Evolutionary conservation across 1,284 basidiomycete genomes (phyloP), one percentile per base, ranked within the genome.

Genomic region (Melampsora americana): DNA sequence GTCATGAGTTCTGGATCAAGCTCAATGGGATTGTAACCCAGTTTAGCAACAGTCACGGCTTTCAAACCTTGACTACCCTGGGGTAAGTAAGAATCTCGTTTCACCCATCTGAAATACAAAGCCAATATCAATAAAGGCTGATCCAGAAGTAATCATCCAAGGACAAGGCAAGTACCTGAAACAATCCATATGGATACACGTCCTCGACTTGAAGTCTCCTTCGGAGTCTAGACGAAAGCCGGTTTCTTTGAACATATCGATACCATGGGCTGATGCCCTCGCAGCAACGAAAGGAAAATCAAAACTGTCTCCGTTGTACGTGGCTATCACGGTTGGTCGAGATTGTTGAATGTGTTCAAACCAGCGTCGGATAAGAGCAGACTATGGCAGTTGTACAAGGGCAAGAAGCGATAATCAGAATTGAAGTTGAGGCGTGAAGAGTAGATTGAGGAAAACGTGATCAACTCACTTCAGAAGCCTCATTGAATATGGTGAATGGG

Each of bases 1-100:
- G 96, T 99, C 96, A 99, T 99, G 59, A 99, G 86, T 82, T 99
- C 96, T 0, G 96, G 96, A 84, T 99, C 96, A 66, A 99, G 87
- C 81, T 99, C 96, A 78, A 96, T 93, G 9, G 96, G 96, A 82
- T 96, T 90, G 83, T 99, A 99, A 4, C 95, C 96, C 6, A 99
- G 85, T 84, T 99, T 99, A 35, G 92, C 90, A 0, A 92, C 95
- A 0, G 96, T 99, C 42, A 99, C 96, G 0, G 96, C 96, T 82
- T 99, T 99, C 82, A 99, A 86, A 81, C 96, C 96, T 83, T 99
- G 96, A 86, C 92, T 94, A 44, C 96, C 96, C 84, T 99, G 96
- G 0, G 96, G 96, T 6, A 99, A 86, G 82, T 99, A 99, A n/a
- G 95, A 98, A 84, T 99, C 96, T 62, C 96, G 91, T 84, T 99